Evolutionary conservation across 2,329 filamentous ascomycete species (phyloP).

Genomic region (Metarhizium brunneum): DNA sequence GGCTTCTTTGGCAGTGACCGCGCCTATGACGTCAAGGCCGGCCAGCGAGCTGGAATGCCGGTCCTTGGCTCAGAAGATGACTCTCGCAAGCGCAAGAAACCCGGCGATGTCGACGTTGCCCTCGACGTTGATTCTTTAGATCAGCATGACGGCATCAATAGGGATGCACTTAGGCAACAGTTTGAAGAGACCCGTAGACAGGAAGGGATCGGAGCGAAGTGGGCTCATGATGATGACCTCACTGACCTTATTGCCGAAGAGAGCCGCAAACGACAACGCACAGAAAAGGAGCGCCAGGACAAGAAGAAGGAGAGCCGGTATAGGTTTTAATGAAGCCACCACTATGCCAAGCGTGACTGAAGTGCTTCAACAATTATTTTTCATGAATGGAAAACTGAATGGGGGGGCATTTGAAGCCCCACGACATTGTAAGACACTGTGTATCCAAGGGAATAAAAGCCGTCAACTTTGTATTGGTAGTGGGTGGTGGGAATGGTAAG

Average conservation of each 20-base stretch:
- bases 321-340: conserved; percentile 28
- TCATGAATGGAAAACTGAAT: not conserved
- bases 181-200: conserved; percentile 66
- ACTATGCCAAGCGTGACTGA: not conserved
- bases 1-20: conserved; percentile 96
- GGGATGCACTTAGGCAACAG: conserved; percentile 69
- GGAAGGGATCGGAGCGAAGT: conserved; percentile 58
- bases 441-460: not conserved
- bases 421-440: not conserved
- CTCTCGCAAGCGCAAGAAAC: conserved; percentile 82
- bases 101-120: conserved; percentile 86
- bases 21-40: conserved; percentile 71
- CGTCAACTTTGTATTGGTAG: not conserved
- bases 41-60: conserved; percentile 46
- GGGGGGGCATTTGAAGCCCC: not conserved
- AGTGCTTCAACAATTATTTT: not conserved
- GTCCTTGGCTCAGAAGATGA: conserved; percentile 76
- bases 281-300: conserved; percentile 68
- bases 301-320: conserved; percentile 52
- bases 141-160: conserved; percentile 67
- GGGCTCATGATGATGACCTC: conserved; percentile 76
- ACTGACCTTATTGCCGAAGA: conserved; percentile 95
- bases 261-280: conserved; percentile 80
- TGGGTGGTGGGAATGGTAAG: not conserved
- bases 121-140: conserved; percentile 77